Percentiles rank a stretch among this genome's conserved stretches.
Evolutionary conservation across 75 land plant genomes (phyloP).

Genomic region (Pinus albicaulis): DNA sequence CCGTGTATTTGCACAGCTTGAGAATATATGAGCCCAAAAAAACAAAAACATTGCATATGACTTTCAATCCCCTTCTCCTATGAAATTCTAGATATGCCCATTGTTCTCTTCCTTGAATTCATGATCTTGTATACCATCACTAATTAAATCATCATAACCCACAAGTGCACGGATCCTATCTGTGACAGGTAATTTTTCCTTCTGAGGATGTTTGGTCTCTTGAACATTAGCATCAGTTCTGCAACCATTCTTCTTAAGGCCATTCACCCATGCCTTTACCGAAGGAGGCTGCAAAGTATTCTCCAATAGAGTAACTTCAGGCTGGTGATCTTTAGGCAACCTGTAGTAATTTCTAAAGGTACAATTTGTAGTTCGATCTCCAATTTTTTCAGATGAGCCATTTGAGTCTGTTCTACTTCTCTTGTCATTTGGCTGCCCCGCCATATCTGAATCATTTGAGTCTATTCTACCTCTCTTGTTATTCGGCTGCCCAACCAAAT

Average conservation of each 20-base stretch:
- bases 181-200: slow-evolving; percentile 9
- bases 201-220: background rate
- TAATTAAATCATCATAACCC: background rate
- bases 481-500: background rate
- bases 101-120: background rate
- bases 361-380: background rate
- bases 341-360: background rate
- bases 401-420: background rate
- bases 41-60: background rate
- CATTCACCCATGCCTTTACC: slow-evolving; percentile 13
- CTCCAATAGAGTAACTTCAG: background rate
- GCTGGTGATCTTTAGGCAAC: background rate
- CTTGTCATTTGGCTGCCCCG: background rate
- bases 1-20: background rate
- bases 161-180: slow-evolving; percentile 9
- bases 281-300: background rate
- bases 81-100: background rate
- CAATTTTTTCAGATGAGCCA: background rate
- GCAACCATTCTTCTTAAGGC: background rate
- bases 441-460: too few relatives aligned
- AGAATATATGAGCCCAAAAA: background rate
- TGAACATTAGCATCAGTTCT: background rate
- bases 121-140: background rate
- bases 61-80: background rate
- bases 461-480: background rate